Evolutionary conservation across 1,284 basidiomycete genomes (phyloP).

Genomic region (Amylostereum chailletii): DNA sequence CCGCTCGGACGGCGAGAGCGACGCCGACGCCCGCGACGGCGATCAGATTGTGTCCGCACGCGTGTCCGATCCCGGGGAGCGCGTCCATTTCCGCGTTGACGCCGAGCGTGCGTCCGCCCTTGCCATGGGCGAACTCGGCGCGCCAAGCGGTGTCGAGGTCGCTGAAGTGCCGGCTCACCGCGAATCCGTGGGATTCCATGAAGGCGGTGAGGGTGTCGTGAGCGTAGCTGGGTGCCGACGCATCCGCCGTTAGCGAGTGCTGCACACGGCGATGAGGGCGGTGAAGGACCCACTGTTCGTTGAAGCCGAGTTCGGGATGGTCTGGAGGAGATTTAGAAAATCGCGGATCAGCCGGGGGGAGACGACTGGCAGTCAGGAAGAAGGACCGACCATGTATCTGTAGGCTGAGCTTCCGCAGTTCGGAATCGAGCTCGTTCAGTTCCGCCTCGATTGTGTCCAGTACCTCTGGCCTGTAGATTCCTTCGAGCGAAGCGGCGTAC

Average conservation of each 20-base stretch:
- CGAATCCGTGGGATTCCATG: constrained; percentile 51
- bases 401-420: constrained; percentile 52
- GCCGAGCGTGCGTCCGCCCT: constrained; percentile 55
- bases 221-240: constrained; percentile 29
- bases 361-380: no score
- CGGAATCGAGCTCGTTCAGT: constrained; percentile 42
- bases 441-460: constrained; percentile 47
- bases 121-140: constrained; percentile 57
- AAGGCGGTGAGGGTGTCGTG: constrained; percentile 49
- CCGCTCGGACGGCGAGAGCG: constrained; percentile 62
- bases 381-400: constrained; percentile 55
- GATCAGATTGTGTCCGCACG: constrained; percentile 84
- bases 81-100: constrained; percentile 71
- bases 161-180: constrained; percentile 52
- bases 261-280: neutral
- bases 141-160: constrained; percentile 66
- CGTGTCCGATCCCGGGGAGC: constrained; percentile 60
- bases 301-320: constrained; percentile 50
- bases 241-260: no score
- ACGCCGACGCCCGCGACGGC: constrained; percentile 75
- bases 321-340: constrained; percentile 26
- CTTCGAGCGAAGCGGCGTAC: neutral
- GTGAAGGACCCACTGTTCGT: constrained; percentile 39
- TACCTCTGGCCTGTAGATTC: constrained; percentile 23
- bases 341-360: neutral